A percentile compares a stretch with the other conserved stretches of the same genome.
phyloP scores from a whole-genome alignment of 495 filamentous ascomycete species.

The Penicillium atrosanguineum region DNA sequence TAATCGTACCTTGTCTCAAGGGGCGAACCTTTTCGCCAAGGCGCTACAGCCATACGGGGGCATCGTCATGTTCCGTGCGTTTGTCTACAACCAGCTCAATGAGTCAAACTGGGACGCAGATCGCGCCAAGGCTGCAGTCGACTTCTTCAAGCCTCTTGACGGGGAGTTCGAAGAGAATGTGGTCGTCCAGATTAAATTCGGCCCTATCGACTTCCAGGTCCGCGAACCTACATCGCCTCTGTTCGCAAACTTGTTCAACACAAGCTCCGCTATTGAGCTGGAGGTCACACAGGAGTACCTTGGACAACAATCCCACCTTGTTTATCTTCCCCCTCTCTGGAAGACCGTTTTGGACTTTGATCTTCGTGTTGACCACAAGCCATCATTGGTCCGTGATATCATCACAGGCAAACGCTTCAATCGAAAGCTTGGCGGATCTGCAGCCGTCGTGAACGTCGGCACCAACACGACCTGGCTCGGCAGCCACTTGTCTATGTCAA shows the following conservation, averaged over 20 bases:
- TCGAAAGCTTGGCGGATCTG: conserved; percentile 57
- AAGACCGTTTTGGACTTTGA: conserved; percentile 66
- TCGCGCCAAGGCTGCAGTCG: conserved; percentile 65
- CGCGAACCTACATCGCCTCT: conserved; percentile 68
- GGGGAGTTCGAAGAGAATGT: conserved; percentile 67
- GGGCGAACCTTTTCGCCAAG: conserved; percentile 67
- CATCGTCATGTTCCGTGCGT: conserved; percentile 69
- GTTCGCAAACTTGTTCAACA: conserved; percentile 61
- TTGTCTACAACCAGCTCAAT: conserved; percentile 65
- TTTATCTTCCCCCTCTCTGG: conserved; percentile 67
- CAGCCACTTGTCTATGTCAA: conserved; percentile 66
- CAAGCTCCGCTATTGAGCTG: conserved; percentile 60
- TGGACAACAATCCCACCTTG: conserved; percentile 67
- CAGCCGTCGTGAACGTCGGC: conserved; percentile 69
- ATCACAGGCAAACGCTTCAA: conserved; percentile 59
- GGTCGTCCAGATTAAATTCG: conserved; percentile 70
- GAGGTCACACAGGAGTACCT: conserved; percentile 69
- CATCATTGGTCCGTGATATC: conserved; percentile 55
- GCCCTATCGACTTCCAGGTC: conserved; percentile 75
- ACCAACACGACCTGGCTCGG: conserved; percentile 67
- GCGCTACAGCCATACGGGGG: conserved; percentile 61
- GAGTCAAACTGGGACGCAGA: conserved; percentile 62
- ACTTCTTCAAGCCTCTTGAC: conserved; percentile 66
- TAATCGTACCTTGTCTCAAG: conserved; percentile 66
- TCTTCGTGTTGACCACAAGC: conserved; percentile 54